Evolutionary conservation across 2,329 filamentous ascomycete species (phyloP).

Genomic region (Zymoseptoria crescenta): DNA sequence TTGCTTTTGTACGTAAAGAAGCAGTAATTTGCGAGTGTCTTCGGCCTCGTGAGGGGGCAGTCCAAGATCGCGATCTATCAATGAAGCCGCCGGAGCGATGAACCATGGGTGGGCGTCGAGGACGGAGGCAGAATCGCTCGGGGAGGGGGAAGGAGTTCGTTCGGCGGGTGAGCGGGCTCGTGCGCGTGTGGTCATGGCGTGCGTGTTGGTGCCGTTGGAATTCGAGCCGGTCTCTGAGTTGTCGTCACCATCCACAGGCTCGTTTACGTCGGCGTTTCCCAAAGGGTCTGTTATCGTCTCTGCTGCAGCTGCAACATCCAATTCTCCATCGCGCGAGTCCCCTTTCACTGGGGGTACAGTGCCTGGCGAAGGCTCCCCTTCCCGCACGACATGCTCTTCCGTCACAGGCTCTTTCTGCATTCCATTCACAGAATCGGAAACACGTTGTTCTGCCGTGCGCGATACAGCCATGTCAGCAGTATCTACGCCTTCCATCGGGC

Average conservation of each 20-base stretch:
- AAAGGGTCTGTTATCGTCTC: neutral
- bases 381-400: neutral
- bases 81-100: conserved; percentile 52
- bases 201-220: conserved; percentile 37
- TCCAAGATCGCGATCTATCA: conserved; percentile 62
- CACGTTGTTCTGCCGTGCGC: neutral
- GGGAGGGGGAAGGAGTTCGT: conserved; percentile 32
- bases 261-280: conserved; percentile 10
- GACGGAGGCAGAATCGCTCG: conserved; percentile 35
- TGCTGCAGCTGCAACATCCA: conserved; percentile 1
- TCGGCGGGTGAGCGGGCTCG: conserved; percentile 37
- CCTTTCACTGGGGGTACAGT: conserved; percentile 1
- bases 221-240: conserved; percentile 35
- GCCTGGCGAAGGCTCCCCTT: conserved; percentile 1
- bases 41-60: conserved; percentile 68
- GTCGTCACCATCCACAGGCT: conserved; percentile 15
- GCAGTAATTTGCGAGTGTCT: conserved; percentile 64
- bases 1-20: conserved; percentile 76
- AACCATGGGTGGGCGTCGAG: conserved; percentile 69
- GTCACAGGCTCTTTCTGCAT: neutral
- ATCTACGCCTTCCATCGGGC: conserved; percentile 24
- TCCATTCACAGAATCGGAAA: neutral
- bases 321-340: neutral
- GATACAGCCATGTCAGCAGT: conserved; percentile 13
- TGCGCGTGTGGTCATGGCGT: conserved; percentile 49